A percentile compares a stretch with the other conserved stretches of the same genome.
Evolutionary conservation across 352 stramenopile genomes (phyloP).

Genomic region (Pythium brachiatum): DNA sequence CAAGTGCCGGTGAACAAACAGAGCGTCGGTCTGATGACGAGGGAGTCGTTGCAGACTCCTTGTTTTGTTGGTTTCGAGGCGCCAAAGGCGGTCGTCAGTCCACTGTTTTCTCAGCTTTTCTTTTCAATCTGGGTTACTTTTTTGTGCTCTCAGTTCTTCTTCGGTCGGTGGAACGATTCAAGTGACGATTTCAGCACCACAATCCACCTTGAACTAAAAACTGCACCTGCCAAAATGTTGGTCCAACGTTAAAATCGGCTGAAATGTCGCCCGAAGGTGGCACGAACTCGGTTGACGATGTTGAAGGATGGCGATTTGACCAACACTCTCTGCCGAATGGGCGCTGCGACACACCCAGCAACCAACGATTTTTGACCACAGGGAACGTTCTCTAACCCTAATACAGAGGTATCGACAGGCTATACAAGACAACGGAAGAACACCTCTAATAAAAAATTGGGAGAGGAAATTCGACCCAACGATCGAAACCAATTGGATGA

Average conservation of each 20-base stretch:
- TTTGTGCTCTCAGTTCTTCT: constrained; percentile 8
- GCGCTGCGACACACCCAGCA: neutral
- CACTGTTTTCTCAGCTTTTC: constrained; percentile 21
- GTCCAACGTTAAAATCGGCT: constrained; percentile 21
- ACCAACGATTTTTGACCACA: neutral
- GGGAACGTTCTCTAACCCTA: constrained; percentile 9
- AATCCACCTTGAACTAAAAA: neutral
- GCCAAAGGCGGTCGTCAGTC: neutral
- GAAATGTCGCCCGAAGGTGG: constrained; percentile 22
- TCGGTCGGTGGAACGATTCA: constrained; percentile 16
- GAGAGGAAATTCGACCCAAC: neutral
- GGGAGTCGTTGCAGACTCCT: neutral
- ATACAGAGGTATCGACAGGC: constrained; percentile 25
- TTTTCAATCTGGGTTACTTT: constrained; percentile 19
- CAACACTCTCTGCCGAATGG: constrained; percentile 21
- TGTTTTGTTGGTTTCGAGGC: constrained; percentile 2
- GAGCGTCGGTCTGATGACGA: neutral
- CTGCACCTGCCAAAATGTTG: constrained; percentile 12
- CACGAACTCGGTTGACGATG: constrained; percentile 8
- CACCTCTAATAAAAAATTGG: neutral
- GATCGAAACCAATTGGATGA: no score
- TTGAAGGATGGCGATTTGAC: constrained; percentile 24
- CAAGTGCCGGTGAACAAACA: neutral
- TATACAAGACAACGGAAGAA: no score
- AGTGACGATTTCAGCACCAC: constrained; percentile 17